A percentile compares a stretch with the other conserved stretches of the same genome.
These are phyloP conservation scores for Hypoxylon sp. DNA, from an alignment of 2,329 filamentous ascomycete species.

Conservation along the genomic window DNA sequence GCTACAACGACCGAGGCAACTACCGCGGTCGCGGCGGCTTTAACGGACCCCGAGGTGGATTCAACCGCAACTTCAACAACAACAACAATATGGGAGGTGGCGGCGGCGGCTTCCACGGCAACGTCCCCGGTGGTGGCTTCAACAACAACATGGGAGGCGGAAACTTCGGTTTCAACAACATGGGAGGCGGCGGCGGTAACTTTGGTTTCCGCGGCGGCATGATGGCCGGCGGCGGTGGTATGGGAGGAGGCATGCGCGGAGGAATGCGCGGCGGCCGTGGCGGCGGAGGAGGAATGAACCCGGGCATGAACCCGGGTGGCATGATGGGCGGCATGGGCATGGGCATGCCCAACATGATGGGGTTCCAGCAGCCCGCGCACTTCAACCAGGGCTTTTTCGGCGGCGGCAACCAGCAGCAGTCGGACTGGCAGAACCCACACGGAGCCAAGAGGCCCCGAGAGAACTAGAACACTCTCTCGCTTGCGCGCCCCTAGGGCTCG, in stretches of 20 bases:
- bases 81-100: constrained; percentile 48
- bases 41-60: constrained; percentile 49
- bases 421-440: constrained; percentile 53
- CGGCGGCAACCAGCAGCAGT: constrained; percentile 50
- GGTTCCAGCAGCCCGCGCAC: constrained; percentile 49
- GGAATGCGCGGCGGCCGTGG: constrained; percentile 51
- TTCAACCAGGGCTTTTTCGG: constrained; percentile 52
- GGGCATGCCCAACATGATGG: constrained; percentile 51
- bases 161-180: constrained; percentile 47
- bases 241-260: constrained; percentile 49
- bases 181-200: constrained; percentile 46
- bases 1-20: constrained; percentile 59
- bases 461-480: constrained; percentile 40
- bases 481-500: too few relatives aligned
- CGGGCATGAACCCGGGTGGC: constrained; percentile 46
- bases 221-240: constrained; percentile 50
- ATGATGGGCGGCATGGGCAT: constrained; percentile 46
- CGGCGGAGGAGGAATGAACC: constrained; percentile 46
- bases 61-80: constrained; percentile 49
- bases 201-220: constrained; percentile 51
- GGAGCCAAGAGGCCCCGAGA: constrained; percentile 51
- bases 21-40: constrained; percentile 51
- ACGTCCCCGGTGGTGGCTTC: constrained; percentile 47
- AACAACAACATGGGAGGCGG: constrained; percentile 50
- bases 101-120: constrained; percentile 47